Base-by-base conservation (phyloP, 331 rosid genomes). In the Saraca asoca region DNA sequence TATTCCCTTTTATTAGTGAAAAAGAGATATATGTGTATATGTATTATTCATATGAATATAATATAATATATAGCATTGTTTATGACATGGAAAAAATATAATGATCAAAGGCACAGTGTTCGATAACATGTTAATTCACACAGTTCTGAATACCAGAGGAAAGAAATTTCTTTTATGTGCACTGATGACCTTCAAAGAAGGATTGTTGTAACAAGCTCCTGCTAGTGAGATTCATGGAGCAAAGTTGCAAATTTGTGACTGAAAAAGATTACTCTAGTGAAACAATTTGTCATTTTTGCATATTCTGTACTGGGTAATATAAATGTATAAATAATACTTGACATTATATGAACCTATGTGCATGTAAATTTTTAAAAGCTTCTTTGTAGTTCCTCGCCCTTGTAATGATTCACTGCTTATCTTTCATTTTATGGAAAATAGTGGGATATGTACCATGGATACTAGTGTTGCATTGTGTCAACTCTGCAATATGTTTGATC, bases 401-500 rank as follows among this genome's bases (percentile, higher is more conserved):
- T 3, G 3, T 24, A 24, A 57, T 55, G 15, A 55, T 70, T 51
- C 43, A 31, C 37, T 72, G 12, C 41, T 63, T 69, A 29, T 49
- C 63, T 69, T 69, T 53, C 31, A 12, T 20, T 20, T 45, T 35
- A 44, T 20, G 31, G 24, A 64, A 14, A 46, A 33, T 8, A 18
- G 41, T 14, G 24, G 37, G 15, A 42, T 68, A 45, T 18, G 18
- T 64, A 29, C 64, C 52, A n/a, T 44, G 29, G 13, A 43, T 58
- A 58, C 6, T 51, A 34, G 37, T 58, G 2, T 51, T 69, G 42
- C 75, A 48, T 52, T 59, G 41, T 18, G 43, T 60, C 60, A 44
- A 58, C 43, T 62, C 38, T 12, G 31, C 38, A 68, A 52, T 20
- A 42, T 37, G 43, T 51, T 38, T 73, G 73, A 71, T 57, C 37